Percentiles rank a stretch among this genome's conserved stretches.
These are phyloP conservation scores for Chlorella sp. DNA, from an alignment of 139 green algal genomes.

Conservation along the genomic window DNA sequence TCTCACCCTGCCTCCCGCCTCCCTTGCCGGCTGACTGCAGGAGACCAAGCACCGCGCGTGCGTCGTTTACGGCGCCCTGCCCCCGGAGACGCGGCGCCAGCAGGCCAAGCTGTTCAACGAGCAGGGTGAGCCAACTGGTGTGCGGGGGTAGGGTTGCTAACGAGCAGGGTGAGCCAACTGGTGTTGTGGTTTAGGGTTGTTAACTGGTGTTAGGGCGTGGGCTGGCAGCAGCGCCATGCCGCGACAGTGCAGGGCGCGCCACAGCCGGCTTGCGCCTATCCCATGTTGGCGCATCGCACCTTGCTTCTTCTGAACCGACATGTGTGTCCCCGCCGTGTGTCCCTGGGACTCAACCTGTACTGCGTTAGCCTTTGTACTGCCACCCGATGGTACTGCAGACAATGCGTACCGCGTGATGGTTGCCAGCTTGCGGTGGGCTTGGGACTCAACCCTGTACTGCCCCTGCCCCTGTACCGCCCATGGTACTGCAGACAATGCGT, in stretches of 20 bases:
- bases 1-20: conserved; percentile 53
- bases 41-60: conserved; percentile 53
- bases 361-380: background rate
- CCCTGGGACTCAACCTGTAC: background rate
- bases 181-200: too few species aligned
- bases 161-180: too few species aligned
- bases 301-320: too few species aligned
- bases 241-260: too few species aligned
- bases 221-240: too few species aligned
- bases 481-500: conserved; percentile 54
- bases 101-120: conserved; percentile 93
- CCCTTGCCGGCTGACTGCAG: conserved; percentile 56
- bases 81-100: conserved; percentile 82
- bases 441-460: conserved; percentile 83
- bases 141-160: too few species aligned
- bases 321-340: too few species aligned
- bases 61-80: conserved; percentile 91
- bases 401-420: conserved; percentile 86
- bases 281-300: too few species aligned
- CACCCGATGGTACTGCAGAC: conserved; percentile 18
- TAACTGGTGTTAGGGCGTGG: too few species aligned
- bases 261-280: too few species aligned
- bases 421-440: conserved; percentile 95
- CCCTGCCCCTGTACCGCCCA: background rate
- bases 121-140: background rate